These are phyloP conservation scores for Ogataea wickerhamii DNA, from an alignment of 805 yeast genomes.

Conservation along the genomic window DNA sequence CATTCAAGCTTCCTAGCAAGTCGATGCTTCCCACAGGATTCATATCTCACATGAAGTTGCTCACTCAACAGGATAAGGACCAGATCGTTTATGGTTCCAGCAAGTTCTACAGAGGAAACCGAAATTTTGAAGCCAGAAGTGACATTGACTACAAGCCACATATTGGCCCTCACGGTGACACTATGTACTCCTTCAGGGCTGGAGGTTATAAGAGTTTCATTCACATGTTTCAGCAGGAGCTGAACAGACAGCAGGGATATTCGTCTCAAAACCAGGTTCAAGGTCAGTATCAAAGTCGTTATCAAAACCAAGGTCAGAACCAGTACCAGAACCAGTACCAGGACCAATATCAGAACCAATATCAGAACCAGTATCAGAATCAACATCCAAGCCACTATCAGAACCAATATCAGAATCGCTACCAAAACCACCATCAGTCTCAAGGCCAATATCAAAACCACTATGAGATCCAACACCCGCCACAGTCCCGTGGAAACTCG, in stretches of 20 bases:
- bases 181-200: slow-evolving; percentile 43
- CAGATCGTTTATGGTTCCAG: slow-evolving; percentile 46
- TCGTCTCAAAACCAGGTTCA: slow-evolving; percentile 6
- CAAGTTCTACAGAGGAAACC: slow-evolving; percentile 32
- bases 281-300: slow-evolving; percentile 12
- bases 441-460: slow-evolving; percentile 17
- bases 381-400: slow-evolving; percentile 9
- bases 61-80: slow-evolving; percentile 69
- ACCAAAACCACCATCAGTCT: slow-evolving; percentile 13
- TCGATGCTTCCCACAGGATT: slow-evolving; percentile 83
- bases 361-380: slow-evolving; percentile 7
- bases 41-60: slow-evolving; percentile 55
- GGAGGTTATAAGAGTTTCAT: slow-evolving; percentile 51
- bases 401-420: slow-evolving; percentile 10
- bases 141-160: slow-evolving; percentile 38
- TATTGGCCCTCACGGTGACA: slow-evolving; percentile 48
- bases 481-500: slow-evolving; percentile 5
- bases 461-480: slow-evolving; percentile 1
- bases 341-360: slow-evolving; percentile 7
- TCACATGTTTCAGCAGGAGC: slow-evolving; percentile 30
- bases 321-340: slow-evolving; percentile 11
- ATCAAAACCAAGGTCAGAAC: slow-evolving; percentile 8
- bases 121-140: slow-evolving; percentile 22
- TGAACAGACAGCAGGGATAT: slow-evolving; percentile 22
- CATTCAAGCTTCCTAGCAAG: slow-evolving; percentile 59